Conservation (phyloP, 106 monocot species). For the Platanthera guangdongensis region DNA sequence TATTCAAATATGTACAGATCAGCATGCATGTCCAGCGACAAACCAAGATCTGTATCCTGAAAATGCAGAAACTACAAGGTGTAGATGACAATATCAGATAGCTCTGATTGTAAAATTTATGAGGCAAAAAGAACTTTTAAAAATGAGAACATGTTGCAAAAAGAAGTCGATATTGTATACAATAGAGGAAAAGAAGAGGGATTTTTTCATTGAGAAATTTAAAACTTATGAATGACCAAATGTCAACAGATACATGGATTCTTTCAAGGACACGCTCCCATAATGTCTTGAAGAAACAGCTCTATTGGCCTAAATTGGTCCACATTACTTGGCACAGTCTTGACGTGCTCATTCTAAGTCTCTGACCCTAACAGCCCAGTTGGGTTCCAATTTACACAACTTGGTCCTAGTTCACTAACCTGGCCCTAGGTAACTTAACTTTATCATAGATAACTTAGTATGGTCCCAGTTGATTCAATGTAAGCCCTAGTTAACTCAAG, state of each 20-base stretch:
- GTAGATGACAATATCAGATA: background rate
- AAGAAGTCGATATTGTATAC: background rate
- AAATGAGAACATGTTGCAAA: background rate
- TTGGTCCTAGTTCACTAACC: too few species aligned
- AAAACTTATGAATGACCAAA: background rate
- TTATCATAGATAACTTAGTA: too few species aligned
- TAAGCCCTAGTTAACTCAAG: too few species aligned
- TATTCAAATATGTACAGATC: background rate
- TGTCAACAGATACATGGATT: background rate
- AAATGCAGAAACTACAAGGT: background rate
- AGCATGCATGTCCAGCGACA: background rate
- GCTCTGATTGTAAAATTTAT: background rate
- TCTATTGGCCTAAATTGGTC: too few species aligned
- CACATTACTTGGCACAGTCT: too few species aligned
- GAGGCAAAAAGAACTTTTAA: background rate
- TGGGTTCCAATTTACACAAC: too few species aligned
- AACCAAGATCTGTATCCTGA: background rate
- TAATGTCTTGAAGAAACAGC: too few species aligned
- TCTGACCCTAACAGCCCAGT: too few species aligned
- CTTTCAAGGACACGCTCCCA: background rate
- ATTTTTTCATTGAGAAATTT: background rate
- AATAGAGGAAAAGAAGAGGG: background rate
- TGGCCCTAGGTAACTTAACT: too few species aligned
- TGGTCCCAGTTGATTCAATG: too few species aligned
- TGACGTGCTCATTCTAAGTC: too few species aligned